phyloP scores from a whole-genome alignment of 768 basidiomycete genomes.

The Suillus luteus region DNA sequence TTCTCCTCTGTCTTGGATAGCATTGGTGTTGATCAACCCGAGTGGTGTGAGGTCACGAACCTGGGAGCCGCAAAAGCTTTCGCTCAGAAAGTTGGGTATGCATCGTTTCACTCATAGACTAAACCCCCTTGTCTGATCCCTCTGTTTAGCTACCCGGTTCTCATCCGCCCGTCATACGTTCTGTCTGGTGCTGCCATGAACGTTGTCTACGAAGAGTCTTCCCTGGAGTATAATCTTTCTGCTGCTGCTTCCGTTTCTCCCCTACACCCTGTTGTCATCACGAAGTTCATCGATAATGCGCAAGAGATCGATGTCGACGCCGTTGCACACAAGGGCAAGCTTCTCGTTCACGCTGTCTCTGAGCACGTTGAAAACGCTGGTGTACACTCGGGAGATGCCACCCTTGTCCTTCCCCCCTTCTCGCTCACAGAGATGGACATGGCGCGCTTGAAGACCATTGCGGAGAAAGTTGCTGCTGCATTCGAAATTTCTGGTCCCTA shows the following conservation, averaged over 20 bases:
- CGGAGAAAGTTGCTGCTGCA: constrained; percentile 91
- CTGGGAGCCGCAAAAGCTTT: constrained; percentile 91
- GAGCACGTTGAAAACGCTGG: constrained; percentile 99
- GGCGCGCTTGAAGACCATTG: constrained; percentile 87
- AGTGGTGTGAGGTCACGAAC: constrained; percentile 90
- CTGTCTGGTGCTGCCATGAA: constrained; percentile 99
- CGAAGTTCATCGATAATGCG: constrained; percentile 97
- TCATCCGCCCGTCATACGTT: constrained; percentile 98
- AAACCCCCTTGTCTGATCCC: constrained; percentile 8
- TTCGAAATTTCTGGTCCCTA: constrained; percentile 98
- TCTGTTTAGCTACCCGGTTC: constrained; percentile 80
- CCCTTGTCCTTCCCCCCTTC: constrained; percentile 94
- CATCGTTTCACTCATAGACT: constrained; percentile 34
- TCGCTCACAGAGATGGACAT: constrained; percentile 77
- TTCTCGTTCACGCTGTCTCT: constrained; percentile 93
- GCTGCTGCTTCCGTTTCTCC: constrained; percentile 96
- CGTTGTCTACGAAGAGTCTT: constrained; percentile 90
- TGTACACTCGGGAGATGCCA: constrained; percentile 98
- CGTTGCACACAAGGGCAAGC: constrained; percentile 89
- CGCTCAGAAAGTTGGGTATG: constrained; percentile 73
- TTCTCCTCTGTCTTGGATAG: constrained; percentile 96
- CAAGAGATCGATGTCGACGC: constrained; percentile 99
- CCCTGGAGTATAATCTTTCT: constrained; percentile 91
- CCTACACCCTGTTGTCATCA: constrained; percentile 95
- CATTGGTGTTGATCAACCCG: constrained; percentile 95